phyloP scores from a whole-genome alignment of 1,139 yeast species.

The Protomyces pachydermus region DNA sequence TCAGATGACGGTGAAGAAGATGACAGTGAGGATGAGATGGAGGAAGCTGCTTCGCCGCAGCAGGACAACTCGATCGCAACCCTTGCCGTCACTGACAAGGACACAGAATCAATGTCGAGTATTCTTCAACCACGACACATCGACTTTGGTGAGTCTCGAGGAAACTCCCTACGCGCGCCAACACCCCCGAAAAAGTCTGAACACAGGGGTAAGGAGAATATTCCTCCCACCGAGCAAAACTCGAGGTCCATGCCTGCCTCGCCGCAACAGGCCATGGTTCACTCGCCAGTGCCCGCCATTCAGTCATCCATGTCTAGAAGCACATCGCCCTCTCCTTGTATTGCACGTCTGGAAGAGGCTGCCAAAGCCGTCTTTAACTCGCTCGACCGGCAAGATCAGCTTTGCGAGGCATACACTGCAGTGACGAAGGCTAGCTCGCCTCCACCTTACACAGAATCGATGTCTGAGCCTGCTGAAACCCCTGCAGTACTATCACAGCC shows the following conservation, averaged over 20 bases:
- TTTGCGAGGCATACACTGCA: not conserved
- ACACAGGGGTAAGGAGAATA: conserved; percentile 10
- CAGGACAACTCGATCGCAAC: not conserved
- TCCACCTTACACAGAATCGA: not conserved
- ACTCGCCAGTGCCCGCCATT: not conserved
- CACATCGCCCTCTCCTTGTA: not conserved
- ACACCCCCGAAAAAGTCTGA: not conserved
- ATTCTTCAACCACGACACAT: conserved; percentile 7
- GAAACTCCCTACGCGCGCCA: not conserved
- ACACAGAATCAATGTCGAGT: not conserved
- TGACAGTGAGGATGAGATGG: not conserved
- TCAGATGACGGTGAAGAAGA: not conserved
- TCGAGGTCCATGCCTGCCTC: not conserved
- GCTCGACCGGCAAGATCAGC: not conserved
- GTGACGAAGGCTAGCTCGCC: not conserved
- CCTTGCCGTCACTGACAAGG: not conserved
- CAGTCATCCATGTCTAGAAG: not conserved
- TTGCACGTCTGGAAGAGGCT: not conserved
- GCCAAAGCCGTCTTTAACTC: not conserved
- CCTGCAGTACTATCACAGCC: not conserved
- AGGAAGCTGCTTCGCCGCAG: not conserved
- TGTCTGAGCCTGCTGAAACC: not conserved
- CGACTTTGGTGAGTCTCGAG: not conserved
- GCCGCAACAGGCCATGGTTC: not conserved
- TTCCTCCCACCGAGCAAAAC: not conserved